phyloP scores from a whole-genome alignment of 164 flowering plant genomes.

The Vitis rotundifolia region DNA sequence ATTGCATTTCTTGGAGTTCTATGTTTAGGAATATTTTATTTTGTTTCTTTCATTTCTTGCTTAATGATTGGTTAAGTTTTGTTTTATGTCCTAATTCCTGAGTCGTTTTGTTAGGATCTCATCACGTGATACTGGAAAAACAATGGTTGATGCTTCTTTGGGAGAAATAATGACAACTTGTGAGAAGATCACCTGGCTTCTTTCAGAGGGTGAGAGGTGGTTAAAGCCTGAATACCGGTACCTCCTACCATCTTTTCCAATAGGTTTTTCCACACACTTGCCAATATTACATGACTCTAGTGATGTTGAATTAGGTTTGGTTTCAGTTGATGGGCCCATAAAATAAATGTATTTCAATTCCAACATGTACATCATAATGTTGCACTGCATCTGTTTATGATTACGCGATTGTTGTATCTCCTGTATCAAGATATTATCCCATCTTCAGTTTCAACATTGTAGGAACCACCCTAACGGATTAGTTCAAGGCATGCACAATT shows the following conservation, averaged over 20 bases:
- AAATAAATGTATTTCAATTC: too few relatives aligned
- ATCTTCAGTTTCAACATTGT: too few relatives aligned
- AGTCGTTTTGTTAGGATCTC: constrained; percentile 53
- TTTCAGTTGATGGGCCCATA: too few relatives aligned
- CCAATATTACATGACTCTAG: too few relatives aligned
- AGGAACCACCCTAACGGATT: too few relatives aligned
- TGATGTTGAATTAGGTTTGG: too few relatives aligned
- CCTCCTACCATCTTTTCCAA: neutral
- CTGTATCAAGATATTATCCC: too few relatives aligned
- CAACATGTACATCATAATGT: too few relatives aligned
- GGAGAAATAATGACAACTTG: constrained; percentile 99
- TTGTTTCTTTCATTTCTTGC: neutral
- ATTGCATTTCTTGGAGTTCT: neutral
- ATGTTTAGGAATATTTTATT: neutral
- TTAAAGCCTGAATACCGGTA: constrained; percentile 96
- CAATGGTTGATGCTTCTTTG: constrained; percentile 96
- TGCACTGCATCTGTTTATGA: too few relatives aligned
- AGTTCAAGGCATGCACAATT: too few relatives aligned
- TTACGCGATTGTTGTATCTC: too few relatives aligned
- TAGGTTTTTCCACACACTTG: too few relatives aligned
- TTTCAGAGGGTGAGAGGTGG: constrained; percentile 95
- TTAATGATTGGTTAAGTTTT: neutral
- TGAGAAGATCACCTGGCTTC: constrained; percentile 97
- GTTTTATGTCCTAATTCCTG: neutral
- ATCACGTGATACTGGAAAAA: constrained; percentile 98